Evolutionary conservation across 1,284 basidiomycete species (phyloP), one percentile per base, ranked within the genome.

Genomic region (Naganishia sp.): DNA sequence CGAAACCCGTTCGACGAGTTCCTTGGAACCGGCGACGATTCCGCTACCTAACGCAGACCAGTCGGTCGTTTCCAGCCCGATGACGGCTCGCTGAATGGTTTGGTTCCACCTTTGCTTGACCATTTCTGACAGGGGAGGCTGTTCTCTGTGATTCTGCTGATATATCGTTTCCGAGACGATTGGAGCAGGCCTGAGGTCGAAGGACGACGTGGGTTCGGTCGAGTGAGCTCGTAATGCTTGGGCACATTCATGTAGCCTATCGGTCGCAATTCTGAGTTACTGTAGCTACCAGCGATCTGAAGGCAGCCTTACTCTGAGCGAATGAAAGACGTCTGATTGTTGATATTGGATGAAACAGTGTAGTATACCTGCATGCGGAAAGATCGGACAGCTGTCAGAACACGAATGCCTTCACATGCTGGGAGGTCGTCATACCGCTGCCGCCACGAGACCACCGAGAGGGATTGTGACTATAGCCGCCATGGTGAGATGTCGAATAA

Each of bases 71-170:
- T 64, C 61, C 18, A 55, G 42, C 6, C 52, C 50, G 1, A 25
- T 52, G n/a, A 64, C 61, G 6, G 53, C 52, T 13, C 31, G 53
- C 28, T 54, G 43, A 28, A 64, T 46, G 11, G 61, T 64, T 44
- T 64, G 50, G n/a, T 64, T 64, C 61, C 61, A 64, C 31, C 61
- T n/a, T 10, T 16, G 42, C 28, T 64, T 64, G 21, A 64, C 61
- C 1, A 64, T 10, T 23, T 64, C 61, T 10, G 61, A 54, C 18
- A 64, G 31, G 3, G 59, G 48, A 18, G 50, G 39, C 42, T 50
- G 42, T 48, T 46, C 52, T 15, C 23, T 52, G 61, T 54, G 61
- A 23, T 45, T 23, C 4, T 54, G 43, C 15, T 36, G 52, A n/a
- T 64, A 55, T 6, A 64, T 31, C 15, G 59, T 64, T 42, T 54